These are phyloP conservation scores for Purpureocillium takamizusanense DNA, from an alignment of 2,329 filamentous ascomycete species.

Conservation along the genomic window DNA sequence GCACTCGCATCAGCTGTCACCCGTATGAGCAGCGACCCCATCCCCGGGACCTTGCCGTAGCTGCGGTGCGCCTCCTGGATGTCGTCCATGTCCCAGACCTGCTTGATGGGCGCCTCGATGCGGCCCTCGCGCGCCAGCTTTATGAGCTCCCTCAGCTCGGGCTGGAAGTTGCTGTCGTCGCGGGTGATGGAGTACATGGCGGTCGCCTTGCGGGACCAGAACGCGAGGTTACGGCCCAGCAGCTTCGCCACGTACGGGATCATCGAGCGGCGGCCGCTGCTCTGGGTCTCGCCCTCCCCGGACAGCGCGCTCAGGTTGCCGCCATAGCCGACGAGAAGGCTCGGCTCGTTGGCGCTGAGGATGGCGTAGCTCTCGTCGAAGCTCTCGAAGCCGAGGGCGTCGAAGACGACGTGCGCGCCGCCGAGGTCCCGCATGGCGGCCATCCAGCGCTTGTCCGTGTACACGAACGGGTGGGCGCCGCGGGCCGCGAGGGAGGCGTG, in stretches of 20 bases:
- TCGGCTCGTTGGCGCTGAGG: slow-evolving; percentile 21
- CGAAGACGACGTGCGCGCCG: slow-evolving; percentile 37
- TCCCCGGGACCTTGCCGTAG: slow-evolving; percentile 24
- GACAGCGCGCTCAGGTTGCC: slow-evolving; percentile 23
- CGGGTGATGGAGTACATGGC: slow-evolving; percentile 26
- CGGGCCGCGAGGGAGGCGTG: slow-evolving; percentile 27
- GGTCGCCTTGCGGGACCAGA: slow-evolving; percentile 20
- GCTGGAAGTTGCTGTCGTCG: slow-evolving; percentile 21
- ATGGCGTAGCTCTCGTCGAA: slow-evolving; percentile 40
- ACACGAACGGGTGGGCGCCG: slow-evolving; percentile 34
- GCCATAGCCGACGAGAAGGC: slow-evolving; percentile 29
- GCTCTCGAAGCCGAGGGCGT: slow-evolving; percentile 39
- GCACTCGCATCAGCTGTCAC: slow-evolving; percentile 3
- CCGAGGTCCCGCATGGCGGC: slow-evolving; percentile 31
- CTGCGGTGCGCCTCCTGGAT: slow-evolving; percentile 25
- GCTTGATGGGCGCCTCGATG: slow-evolving; percentile 27
- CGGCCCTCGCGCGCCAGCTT: slow-evolving; percentile 19
- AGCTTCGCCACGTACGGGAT: slow-evolving; percentile 23
- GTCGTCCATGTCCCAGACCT: slow-evolving; percentile 30
- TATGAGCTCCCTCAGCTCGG: slow-evolving; percentile 20
- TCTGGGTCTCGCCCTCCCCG: slow-evolving; percentile 16
- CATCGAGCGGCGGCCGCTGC: slow-evolving; percentile 22
- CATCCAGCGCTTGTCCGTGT: slow-evolving; percentile 41
- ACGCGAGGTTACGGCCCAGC: slow-evolving; percentile 17
- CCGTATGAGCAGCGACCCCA: slow-evolving; percentile 26